Conservation (phyloP, 805 yeast genomes). For the Lachancea sp. region DNA sequence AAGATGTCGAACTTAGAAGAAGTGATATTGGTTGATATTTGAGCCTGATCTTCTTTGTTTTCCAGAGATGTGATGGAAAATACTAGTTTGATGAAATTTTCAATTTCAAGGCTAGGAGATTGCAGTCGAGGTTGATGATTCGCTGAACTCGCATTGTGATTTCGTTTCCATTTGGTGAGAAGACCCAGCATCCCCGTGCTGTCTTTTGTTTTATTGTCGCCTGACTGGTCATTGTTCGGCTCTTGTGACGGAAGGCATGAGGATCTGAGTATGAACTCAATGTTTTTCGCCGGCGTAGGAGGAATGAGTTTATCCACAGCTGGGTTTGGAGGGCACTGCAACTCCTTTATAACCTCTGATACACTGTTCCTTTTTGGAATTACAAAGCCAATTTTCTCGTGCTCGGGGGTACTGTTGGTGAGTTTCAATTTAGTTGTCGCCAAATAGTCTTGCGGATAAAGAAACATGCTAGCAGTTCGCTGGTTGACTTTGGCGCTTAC, state of each 20-base stretch:
- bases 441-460: conserved; percentile 27
- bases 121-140: conserved; percentile 8
- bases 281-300: conserved; percentile 61
- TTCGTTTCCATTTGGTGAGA: conserved; percentile 29
- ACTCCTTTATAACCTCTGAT: conserved; percentile 24
- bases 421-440: conserved; percentile 5
- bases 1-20: conserved; percentile 50
- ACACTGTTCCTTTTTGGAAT: conserved; percentile 20
- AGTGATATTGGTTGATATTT: conserved; percentile 11
- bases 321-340: conserved; percentile 43
- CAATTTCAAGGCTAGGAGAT: conserved; percentile 27
- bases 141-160: conserved; percentile 15
- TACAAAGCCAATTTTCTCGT: conserved; percentile 2
- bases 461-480: conserved; percentile 28
- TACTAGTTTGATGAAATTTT: conserved; percentile 33
- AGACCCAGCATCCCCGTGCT: conserved; percentile 24
- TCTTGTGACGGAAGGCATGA: conserved; percentile 22
- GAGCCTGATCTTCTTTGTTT: conserved; percentile 12
- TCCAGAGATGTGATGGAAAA: conserved; percentile 33
- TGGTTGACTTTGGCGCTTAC: conserved; percentile 8
- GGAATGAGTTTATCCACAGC: conserved; percentile 45
- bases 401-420: background rate
- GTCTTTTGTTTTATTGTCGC: background rate
- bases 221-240: conserved; percentile 4
- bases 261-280: conserved; percentile 39